Conservation (phyloP, 2,329 filamentous ascomycete genomes). For the Lachnellula willkommii region DNA sequence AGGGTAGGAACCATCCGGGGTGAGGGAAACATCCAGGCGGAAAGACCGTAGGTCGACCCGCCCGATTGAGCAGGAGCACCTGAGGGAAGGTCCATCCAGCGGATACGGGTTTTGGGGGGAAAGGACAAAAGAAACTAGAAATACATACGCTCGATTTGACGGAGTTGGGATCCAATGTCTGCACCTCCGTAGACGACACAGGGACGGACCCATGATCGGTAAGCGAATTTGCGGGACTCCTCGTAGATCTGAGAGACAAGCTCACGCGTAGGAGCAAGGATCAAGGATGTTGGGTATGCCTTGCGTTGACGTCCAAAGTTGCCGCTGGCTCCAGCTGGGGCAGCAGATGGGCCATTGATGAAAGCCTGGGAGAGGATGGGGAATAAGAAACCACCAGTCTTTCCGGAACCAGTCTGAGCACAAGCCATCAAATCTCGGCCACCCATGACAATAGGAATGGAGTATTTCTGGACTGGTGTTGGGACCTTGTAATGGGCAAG, state of each 20-base stretch:
- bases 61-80: no score
- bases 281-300: slow-evolving; percentile 92
- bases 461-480: slow-evolving; percentile 98
- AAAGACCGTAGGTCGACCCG: no score
- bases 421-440: slow-evolving; percentile 99
- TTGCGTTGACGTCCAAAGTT: slow-evolving; percentile 92
- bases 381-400: slow-evolving; percentile 99
- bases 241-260: slow-evolving; percentile 98
- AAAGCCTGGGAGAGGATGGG: slow-evolving; percentile 98
- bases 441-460: slow-evolving; percentile 96
- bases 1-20: no score
- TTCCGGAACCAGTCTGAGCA: slow-evolving; percentile 98
- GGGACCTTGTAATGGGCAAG: slow-evolving; percentile 92
- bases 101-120: no score
- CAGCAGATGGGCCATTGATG: slow-evolving; percentile 73
- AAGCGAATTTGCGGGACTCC: slow-evolving; percentile 95
- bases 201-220: slow-evolving; percentile 97
- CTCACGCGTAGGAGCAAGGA: slow-evolving; percentile 95
- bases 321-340: slow-evolving; percentile 58
- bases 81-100: no score
- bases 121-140: no score
- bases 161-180: slow-evolving; percentile 95
- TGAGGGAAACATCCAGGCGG: no score
- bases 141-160: slow-evolving; percentile 76
- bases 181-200: slow-evolving; percentile 99